Evolutionary conservation across 192 early-diverging fungal genomes (phyloP), one percentile per base, ranked within the genome.

Genomic region (Rhizophagus prolifer): DNA sequence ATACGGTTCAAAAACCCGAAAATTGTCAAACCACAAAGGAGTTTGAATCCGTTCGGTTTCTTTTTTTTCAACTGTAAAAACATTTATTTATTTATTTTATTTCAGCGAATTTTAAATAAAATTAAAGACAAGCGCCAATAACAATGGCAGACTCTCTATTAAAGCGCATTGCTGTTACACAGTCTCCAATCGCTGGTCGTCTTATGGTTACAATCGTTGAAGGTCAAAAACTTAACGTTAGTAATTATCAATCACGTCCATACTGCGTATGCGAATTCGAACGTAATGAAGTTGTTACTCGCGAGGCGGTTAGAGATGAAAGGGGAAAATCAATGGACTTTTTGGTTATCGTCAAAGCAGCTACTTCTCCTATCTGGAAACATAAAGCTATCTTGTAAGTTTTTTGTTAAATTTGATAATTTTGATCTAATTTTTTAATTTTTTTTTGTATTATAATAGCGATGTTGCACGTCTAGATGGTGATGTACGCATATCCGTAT

Each of bases 221-320:
- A n/a, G 75, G 75, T 12, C 47, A 63, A 9, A 76, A 76, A 64
- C 31, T 76, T 14, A 54, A 76, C 23, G 65, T 76, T 16, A 68
- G 54, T 47, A 76, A 68, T 30, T 66, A 26, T 58, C 75, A 76
- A n/a, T 26, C 75, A 2, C 28, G 36, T 38, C 65, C 75, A 28
- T 76, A 76, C 13, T 76, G 75, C 25, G 75, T 69, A 2, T 65
- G 68, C 4, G 64, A 76, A 68, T 68, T 76, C 21, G 75, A 76
- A 16, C 58, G 66, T 21, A 54, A 64, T 58, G 65, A 76, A 76
- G 47, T 58, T 44, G 66, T 76, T 41, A 76, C 75, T 36, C 19
- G 36, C 10, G 75, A 76, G 58, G 75, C 65, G 34, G 50, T 68
- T 2, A 67, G 65, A 68, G 50, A 69, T 23, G 41, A 44, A 25